Evolutionary conservation across 2,329 filamentous ascomycete species (phyloP), one percentile per base, ranked within the genome.

Genomic region (Cadophora sp.): DNA sequence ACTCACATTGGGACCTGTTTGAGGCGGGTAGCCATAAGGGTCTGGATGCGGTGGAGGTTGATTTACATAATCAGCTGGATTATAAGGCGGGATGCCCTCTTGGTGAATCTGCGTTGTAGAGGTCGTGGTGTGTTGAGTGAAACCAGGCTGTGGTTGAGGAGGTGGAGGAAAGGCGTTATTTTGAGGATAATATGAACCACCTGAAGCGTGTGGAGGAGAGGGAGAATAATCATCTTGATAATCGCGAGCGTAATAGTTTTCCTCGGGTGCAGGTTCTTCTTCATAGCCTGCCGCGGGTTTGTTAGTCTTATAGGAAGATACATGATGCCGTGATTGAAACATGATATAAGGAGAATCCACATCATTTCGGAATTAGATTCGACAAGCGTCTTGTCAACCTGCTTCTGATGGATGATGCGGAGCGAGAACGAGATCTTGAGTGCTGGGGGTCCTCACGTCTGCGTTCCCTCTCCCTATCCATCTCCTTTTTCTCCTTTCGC

Each of bases 401-500:
- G 41, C 68, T 73, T 68, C 74, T 72, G 62, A 75, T 74, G 36
- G 73, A 74, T 68, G 75, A 76, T 68, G 68, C 66, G 53, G 75
- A 76, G 65, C 65, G 69, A 66, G 74, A 73, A 73, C 72, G 72
- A 72, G 70, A 73, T 73, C 69, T 72, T 65, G 74, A 76, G 73
- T 73, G 71, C 66, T 73, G 73, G 75, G 75, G 73, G 62, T 70
- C 72, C 75, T 77, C 73, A 76, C 75, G 75, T 76, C 75, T 76
- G 67, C 74, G 73, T 70, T 76, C 75, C 59, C 73, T 73, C 69
- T 76, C 74, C 51, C 73, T 71, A 59, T 77, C 76, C 78, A 78
- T 68, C 76, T 79, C 72, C 77, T 78, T 71, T 72, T 74, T 79
- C 73, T 74, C 75, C 67, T 71, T 83, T 81, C 76, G 78, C 73